These are phyloP conservation scores for Theobroma grandiflorum DNA, from an alignment of 441 rosid genomes.

Conservation along the genomic window DNA sequence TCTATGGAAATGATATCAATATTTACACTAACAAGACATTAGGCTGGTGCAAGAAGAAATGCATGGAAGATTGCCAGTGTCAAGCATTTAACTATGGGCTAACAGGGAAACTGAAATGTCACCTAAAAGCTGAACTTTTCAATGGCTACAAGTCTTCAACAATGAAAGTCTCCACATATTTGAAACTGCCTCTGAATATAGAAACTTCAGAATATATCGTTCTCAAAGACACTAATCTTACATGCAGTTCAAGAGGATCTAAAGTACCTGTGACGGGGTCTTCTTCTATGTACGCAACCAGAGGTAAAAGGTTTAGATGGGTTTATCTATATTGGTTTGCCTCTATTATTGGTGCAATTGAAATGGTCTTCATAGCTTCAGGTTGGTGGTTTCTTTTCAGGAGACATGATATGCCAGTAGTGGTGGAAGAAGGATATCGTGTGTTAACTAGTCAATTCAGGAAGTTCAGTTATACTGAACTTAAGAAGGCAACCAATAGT, in stretches of 20 bases:
- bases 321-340: slow-evolving; percentile 49
- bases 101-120: slow-evolving; percentile 35
- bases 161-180: slow-evolving; percentile 37
- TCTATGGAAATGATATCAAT: slow-evolving; percentile 27
- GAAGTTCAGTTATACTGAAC: slow-evolving; percentile 35
- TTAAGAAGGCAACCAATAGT: slow-evolving; percentile 34
- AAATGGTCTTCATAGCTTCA: slow-evolving; percentile 31
- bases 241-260: not conserved
- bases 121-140: slow-evolving; percentile 35
- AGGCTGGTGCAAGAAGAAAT: slow-evolving; percentile 37
- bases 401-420: slow-evolving; percentile 15
- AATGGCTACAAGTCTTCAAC: slow-evolving; percentile 40
- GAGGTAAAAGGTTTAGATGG: slow-evolving; percentile 39
- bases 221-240: slow-evolving; percentile 12
- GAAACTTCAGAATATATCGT: not conserved
- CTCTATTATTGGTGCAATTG: slow-evolving; percentile 41
- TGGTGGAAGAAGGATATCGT: slow-evolving; percentile 29
- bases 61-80: slow-evolving; percentile 44
- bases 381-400: slow-evolving; percentile 43
- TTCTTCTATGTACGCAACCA: slow-evolving; percentile 35
- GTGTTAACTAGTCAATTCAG: slow-evolving; percentile 38
- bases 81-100: slow-evolving; percentile 44
- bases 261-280: slow-evolving; percentile 15
- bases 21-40: not conserved
- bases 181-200: slow-evolving; percentile 39